Conservation (phyloP, 495 filamentous ascomycete species). For the Tirmania nivea region DNA sequence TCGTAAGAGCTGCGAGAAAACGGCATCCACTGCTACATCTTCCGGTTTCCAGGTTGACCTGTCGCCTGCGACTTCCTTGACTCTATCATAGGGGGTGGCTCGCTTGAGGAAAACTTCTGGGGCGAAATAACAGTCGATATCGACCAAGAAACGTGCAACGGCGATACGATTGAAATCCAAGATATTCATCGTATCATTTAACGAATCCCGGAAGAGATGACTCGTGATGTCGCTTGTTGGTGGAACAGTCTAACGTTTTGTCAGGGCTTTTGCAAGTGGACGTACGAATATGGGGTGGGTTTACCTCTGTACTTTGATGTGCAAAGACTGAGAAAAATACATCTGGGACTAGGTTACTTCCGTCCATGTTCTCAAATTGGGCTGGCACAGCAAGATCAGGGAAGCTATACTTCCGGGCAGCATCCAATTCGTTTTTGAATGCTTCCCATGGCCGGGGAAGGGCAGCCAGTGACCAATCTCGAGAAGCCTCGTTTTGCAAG, state of each 20-base stretch:
- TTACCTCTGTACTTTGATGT: conserved; percentile 55
- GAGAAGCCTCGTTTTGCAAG: conserved; percentile 46
- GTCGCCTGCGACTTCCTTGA: conserved; percentile 50
- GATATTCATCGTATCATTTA: conserved; percentile 85
- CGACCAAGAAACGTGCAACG: conserved; percentile 71
- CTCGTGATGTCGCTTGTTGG: conserved; percentile 50
- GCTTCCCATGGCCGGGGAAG: conserved; percentile 69
- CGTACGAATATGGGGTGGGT: not conserved
- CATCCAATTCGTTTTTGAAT: conserved; percentile 33
- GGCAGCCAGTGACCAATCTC: conserved; percentile 53
- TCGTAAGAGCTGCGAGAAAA: conserved; percentile 83
- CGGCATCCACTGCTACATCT: conserved; percentile 88
- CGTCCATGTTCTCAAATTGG: conserved; percentile 42
- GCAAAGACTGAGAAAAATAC: conserved; percentile 82
- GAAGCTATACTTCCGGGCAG: conserved; percentile 48
- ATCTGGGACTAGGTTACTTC: conserved; percentile 66
- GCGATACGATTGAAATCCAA: conserved; percentile 80
- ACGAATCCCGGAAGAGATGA: conserved; percentile 58
- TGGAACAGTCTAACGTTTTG: conserved; percentile 45
- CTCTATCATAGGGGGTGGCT: conserved; percentile 71
- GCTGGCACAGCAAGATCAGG: conserved; percentile 53
- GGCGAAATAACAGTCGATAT: conserved; percentile 85
- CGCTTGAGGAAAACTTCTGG: conserved; percentile 75
- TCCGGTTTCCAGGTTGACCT: conserved; percentile 88
- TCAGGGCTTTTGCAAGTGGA: not conserved